phyloP scores from a whole-genome alignment of 768 basidiomycete species.

The Myochromella boudieri region DNA sequence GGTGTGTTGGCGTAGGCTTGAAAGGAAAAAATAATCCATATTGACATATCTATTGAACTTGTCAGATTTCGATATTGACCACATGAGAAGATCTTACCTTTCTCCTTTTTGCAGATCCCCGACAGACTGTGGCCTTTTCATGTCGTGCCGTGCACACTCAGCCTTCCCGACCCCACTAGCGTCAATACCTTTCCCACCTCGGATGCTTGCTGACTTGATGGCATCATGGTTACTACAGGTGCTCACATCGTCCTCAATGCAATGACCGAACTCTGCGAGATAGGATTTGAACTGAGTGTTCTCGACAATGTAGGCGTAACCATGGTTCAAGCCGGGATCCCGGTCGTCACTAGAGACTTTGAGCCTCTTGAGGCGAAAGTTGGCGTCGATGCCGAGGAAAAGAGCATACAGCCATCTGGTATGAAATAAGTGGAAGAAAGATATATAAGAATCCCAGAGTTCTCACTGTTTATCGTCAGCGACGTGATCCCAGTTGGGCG shows the following conservation, averaged over 20 bases:
- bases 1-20: constrained; percentile 13
- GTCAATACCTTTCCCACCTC: too few relatives aligned
- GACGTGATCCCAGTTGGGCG: constrained; percentile 8
- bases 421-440: not conserved
- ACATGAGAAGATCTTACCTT: too few relatives aligned
- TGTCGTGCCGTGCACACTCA: constrained; percentile 18
- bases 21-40: constrained; percentile 26
- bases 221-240: constrained; percentile 21
- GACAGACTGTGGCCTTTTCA: constrained; percentile 18
- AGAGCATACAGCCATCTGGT: constrained; percentile 14
- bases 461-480: constrained; percentile 6
- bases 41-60: constrained; percentile 21
- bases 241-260: constrained; percentile 6
- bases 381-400: constrained; percentile 22
- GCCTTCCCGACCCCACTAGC: too few relatives aligned
- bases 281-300: constrained; percentile 10
- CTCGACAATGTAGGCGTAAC: constrained; percentile 15
- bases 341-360: constrained; percentile 13
- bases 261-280: too few relatives aligned
- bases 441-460: too few relatives aligned
- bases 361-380: constrained; percentile 21
- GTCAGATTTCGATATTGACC: too few relatives aligned
- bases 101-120: too few relatives aligned
- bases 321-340: constrained; percentile 16
- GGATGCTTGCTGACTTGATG: constrained; percentile 16